Evolutionary conservation across 768 basidiomycete species (phyloP), one percentile per base, ranked within the genome.

Genomic region (Phylloporus arenicola): DNA sequence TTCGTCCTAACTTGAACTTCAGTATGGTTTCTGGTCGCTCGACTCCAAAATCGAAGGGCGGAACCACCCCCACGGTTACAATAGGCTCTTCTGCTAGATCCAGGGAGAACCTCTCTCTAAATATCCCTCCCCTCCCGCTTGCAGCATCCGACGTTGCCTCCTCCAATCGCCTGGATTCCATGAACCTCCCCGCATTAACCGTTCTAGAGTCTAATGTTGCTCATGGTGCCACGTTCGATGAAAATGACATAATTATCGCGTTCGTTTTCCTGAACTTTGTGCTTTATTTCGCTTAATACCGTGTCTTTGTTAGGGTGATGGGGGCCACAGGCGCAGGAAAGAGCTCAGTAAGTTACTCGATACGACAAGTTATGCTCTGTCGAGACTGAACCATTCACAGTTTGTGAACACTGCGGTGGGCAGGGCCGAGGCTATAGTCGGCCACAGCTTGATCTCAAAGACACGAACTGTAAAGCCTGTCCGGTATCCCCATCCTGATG

Each of bases 171-270:
- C 10, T 6, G 1, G 2, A 20, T 29, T 24, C 29, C 40, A 14
- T 10, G 19, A 31, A 19, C 14, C 14, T 19, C n/a, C 30, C 5
- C 1, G 35, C 10, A n/a, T 5, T 12, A 3, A 24, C 12, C 19
- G 1, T 13, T 46, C n/a, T 30, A 7, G 30, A 46, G 11, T 2
- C 10, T 19, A 0, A 16, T 31, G 20, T 7, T 17, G n/a, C 14
- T 4, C 39, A 13, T 22, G 39, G 9, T 11, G 22, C 4, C 13
- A 4, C 6, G 1, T 13, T 52, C 16, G 12, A 37, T 24, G 34
- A 35, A 19, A 19, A 50, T 34, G 58, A 59, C 16, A 56, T 60
- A 47, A 31, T 59, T 17, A 53, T 59, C 5, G 57, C 54, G 57
- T 59, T 47, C 12, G 57, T 59, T n/a, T 40, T 45, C 14, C 20